These are phyloP conservation scores for Hyphopichia pseudoburtonii DNA, from an alignment of 1,139 yeast species.

Conservation along the genomic window DNA sequence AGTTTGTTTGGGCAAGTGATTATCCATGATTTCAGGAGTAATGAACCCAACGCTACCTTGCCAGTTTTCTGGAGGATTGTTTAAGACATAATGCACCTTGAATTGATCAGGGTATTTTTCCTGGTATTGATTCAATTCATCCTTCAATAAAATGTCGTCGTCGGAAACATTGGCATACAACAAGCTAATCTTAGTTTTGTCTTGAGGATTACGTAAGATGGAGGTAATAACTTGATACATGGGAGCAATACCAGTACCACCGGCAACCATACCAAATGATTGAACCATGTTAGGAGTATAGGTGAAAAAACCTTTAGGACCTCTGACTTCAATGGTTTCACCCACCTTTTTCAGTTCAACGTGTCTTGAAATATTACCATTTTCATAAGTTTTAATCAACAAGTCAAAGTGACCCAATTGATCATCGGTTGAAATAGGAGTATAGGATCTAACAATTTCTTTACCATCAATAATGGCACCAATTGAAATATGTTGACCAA, in stretches of 20 bases:
- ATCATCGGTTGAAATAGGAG: slow-evolving; percentile 88
- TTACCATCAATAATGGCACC: slow-evolving; percentile 68
- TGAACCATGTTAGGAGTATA: slow-evolving; percentile 82
- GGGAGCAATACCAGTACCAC: slow-evolving; percentile 97
- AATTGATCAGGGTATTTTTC: slow-evolving; percentile 72
- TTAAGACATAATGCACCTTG: slow-evolving; percentile 76
- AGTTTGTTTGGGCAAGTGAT: slow-evolving; percentile 58
- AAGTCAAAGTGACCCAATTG: slow-evolving; percentile 87
- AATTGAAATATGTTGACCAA: slow-evolving; percentile 89
- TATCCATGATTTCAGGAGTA: slow-evolving; percentile 62
- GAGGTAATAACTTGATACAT: slow-evolving; percentile 80
- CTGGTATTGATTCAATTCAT: slow-evolving; percentile 69
- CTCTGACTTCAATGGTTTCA: slow-evolving; percentile 55
- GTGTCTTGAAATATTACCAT: slow-evolving; percentile 82
- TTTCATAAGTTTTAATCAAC: slow-evolving; percentile 87
- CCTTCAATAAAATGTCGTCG: slow-evolving; percentile 73
- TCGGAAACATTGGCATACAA: slow-evolving; percentile 78
- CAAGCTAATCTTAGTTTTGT: slow-evolving; percentile 80
- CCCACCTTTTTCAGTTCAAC: slow-evolving; percentile 62
- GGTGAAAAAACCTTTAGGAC: slow-evolving; percentile 91
- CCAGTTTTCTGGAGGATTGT: slow-evolving; percentile 56
- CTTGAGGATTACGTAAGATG: slow-evolving; percentile 69
- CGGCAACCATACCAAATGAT: slow-evolving; percentile 83
- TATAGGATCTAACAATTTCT: slow-evolving; percentile 86
- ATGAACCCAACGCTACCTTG: slow-evolving; percentile 62